Conservation (phyloP, 2,329 filamentous ascomycete genomes). For the Parastagonospora nodorum region DNA sequence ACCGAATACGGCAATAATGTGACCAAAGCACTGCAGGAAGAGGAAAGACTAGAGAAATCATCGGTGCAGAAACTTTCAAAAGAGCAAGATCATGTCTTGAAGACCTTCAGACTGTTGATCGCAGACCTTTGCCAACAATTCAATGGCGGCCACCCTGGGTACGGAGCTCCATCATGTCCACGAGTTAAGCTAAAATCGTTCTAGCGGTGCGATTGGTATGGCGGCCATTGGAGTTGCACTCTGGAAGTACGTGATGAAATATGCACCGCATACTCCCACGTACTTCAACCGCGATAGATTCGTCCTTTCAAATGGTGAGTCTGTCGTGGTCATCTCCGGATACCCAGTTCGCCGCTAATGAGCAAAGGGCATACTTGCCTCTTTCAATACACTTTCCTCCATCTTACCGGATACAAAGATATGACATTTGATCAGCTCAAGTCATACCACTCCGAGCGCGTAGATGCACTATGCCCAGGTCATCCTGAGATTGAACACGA, state of each 20-base stretch:
- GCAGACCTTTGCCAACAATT: slow-evolving; percentile 74
- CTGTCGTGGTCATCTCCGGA: background rate
- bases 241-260: slow-evolving; percentile 67
- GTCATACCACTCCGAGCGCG: slow-evolving; percentile 56
- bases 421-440: slow-evolving; percentile 65
- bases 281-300: slow-evolving; percentile 68
- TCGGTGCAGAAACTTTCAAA: slow-evolving; percentile 24
- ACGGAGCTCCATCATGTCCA: slow-evolving; percentile 21
- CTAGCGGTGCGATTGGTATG: slow-evolving; percentile 64
- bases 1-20: slow-evolving; percentile 33
- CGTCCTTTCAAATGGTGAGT: slow-evolving; percentile 61
- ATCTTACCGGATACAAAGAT: slow-evolving; percentile 59
- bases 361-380: slow-evolving; percentile 56
- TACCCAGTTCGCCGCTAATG: background rate
- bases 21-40: slow-evolving; percentile 25
- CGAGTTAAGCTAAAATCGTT: slow-evolving; percentile 2
- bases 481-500: slow-evolving; percentile 64
- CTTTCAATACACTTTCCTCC: slow-evolving; percentile 60
- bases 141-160: slow-evolving; percentile 71
- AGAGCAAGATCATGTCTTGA: slow-evolving; percentile 59
- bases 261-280: slow-evolving; percentile 58
- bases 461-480: slow-evolving; percentile 59
- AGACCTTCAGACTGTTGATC: slow-evolving; percentile 66
- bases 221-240: slow-evolving; percentile 65
- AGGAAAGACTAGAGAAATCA: slow-evolving; percentile 26